Conservation (phyloP, 2,329 filamentous ascomycete species). For the Sclerotinia minor region DNA sequence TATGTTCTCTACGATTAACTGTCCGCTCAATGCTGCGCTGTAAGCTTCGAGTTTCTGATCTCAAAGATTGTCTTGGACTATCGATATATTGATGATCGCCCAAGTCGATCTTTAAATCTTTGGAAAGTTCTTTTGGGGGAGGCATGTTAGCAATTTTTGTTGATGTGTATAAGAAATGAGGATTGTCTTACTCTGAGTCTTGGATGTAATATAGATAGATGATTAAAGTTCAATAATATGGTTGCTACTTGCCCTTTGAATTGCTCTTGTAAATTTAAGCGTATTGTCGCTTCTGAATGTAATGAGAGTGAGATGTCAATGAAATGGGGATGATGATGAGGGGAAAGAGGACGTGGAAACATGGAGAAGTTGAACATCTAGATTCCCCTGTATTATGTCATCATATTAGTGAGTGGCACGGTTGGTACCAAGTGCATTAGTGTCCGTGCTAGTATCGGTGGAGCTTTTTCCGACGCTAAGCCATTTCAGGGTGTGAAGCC, state of each 20-base stretch:
- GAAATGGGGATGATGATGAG: background rate
- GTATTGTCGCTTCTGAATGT: background rate
- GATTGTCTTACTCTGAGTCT: background rate
- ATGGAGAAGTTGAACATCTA: slow-evolving; percentile 13
- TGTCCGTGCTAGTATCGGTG: slow-evolving; percentile 20
- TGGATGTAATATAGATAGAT: background rate
- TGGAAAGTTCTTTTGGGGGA: background rate
- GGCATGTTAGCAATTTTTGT: slow-evolving; percentile 5
- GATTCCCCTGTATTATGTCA: slow-evolving; percentile 16
- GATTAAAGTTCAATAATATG: background rate
- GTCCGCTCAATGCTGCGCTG: background rate
- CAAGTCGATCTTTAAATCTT: background rate
- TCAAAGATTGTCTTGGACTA: background rate
- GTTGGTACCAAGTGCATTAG: slow-evolving; percentile 21
- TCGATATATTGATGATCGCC: background rate
- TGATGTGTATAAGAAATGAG: background rate
- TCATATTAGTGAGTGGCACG: background rate
- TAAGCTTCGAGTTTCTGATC: background rate
- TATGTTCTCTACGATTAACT: background rate
- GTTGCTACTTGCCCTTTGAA: background rate
- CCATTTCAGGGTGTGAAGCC: slow-evolving; percentile 27
- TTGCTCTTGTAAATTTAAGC: background rate
- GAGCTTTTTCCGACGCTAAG: slow-evolving; percentile 27
- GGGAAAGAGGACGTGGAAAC: slow-evolving; percentile 10
- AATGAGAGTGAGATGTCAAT: background rate